Base-by-base conservation (phyloP, 2,329 filamentous ascomycete genomes). In the Emmonsia crescens region DNA sequence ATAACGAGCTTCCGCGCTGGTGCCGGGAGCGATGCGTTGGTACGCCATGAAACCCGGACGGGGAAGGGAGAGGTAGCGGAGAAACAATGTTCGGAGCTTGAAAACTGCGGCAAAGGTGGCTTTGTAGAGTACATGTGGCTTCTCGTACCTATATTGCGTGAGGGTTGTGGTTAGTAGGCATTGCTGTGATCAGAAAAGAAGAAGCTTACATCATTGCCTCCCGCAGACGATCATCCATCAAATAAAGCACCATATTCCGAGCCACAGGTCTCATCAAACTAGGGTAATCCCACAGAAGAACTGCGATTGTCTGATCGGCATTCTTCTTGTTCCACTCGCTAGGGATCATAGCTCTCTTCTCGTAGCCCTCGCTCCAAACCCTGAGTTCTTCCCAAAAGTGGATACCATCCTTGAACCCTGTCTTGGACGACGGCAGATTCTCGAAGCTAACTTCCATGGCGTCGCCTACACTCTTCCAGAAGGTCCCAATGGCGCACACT, bases 391-490 rank as follows among this genome's bases (percentile, higher is more conserved):
- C 76, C 3, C 80, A 71, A 76, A 80, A 85, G 3, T 82, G 75
- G 24, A 83, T 67, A 0, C 82, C 80, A 65, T 83, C 79, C 4
- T 70, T 68, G 66, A 79, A 83, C 0, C 76, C 78, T 0, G 66
- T 68, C 40, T 68, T 64, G 1, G 65, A 67, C 0, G 76, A 79
- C 0, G 77, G 77, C n/a, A 85, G 72, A 1, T 64, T 69, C 1
- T 74, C 72, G 56, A 77, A 83, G 2, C 75, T 73, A 61, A 91
- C 88, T 0, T 79, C 80, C 83, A 91, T 87, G 59, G 83, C 82
- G 66, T 90, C 85, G 16, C 88, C 88, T 19, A 89, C 74, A 59
- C 79, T 79, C 72, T 88, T 89, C 88, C 87, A 91, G 68, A 88
- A 84, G 0, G 83, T 85, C 19, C 83, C 85, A 36, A 87, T 73